These are phyloP conservation scores for Curvularia verruculosa DNA, from an alignment of 2,329 filamentous ascomycete genomes.

Conservation along the genomic window DNA sequence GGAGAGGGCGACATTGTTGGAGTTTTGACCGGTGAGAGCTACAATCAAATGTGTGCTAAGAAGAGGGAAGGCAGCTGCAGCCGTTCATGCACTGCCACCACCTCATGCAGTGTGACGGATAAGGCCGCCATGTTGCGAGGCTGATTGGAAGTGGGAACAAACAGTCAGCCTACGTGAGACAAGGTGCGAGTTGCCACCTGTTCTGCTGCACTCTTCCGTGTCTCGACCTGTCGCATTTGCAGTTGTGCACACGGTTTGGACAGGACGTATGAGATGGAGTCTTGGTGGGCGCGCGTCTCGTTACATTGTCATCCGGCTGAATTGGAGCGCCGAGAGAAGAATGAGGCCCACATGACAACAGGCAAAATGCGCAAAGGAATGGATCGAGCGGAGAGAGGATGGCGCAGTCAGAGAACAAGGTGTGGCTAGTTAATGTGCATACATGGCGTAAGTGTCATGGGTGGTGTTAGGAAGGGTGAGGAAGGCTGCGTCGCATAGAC, in stretches of 20 bases:
- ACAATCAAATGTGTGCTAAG: constrained; percentile 18
- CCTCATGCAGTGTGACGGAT: constrained; percentile 11
- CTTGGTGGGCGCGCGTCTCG: neutral
- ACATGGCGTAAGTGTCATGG: constrained; percentile 8
- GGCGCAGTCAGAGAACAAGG: neutral
- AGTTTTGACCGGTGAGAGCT: constrained; percentile 30
- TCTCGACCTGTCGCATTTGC: neutral
- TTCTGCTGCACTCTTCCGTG: neutral
- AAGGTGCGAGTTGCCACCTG: constrained; percentile 5
- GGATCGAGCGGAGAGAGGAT: neutral
- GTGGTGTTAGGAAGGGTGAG: neutral
- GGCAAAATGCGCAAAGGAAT: too few relatives aligned
- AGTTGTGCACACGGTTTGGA: neutral
- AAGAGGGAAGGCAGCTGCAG: constrained; percentile 9
- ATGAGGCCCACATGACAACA: neutral
- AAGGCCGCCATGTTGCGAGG: constrained; percentile 13
- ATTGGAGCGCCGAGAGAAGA: neutral
- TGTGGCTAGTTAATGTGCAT: constrained; percentile 20
- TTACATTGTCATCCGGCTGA: neutral
- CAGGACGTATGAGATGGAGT: neutral
- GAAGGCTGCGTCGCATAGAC: constrained; percentile 5
- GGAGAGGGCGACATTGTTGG: constrained; percentile 14
- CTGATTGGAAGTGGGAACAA: constrained; percentile 10
- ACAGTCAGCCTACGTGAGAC: constrained; percentile 5
- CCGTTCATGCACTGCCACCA: constrained; percentile 21